Evolutionary conservation across 345 rosid species (phyloP).

Genomic region (Durio zibethinus): DNA sequence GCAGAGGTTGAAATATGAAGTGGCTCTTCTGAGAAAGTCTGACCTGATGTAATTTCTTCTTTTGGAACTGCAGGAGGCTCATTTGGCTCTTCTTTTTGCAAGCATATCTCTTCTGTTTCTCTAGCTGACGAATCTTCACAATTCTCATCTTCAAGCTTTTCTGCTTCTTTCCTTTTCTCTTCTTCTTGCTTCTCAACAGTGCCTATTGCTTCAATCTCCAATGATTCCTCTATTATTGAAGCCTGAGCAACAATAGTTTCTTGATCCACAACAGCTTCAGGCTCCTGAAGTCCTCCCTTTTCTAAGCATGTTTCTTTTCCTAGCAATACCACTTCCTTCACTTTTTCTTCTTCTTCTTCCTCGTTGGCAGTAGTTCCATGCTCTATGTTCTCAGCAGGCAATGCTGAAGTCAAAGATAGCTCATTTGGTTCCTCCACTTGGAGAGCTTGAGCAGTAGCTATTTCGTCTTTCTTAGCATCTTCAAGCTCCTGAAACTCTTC

Average conservation of each 20-base stretch:
- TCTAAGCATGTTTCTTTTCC: not conserved
- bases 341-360: not conserved
- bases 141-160: conserved; percentile 26
- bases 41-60: conserved; percentile 9
- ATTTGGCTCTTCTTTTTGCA: conserved; percentile 18
- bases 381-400: not conserved
- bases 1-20: conserved; percentile 13
- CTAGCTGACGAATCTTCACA: not conserved
- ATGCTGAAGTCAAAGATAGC: not conserved
- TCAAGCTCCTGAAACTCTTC: not conserved
- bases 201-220: conserved; percentile 7
- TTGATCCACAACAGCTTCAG: not conserved
- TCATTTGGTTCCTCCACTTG: conserved; percentile 3
- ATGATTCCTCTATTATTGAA: conserved; percentile 8
- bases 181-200: conserved; percentile 24
- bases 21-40: conserved; percentile 20
- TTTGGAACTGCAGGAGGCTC: not conserved
- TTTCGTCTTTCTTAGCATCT: conserved; percentile 8
- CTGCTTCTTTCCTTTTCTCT: conserved; percentile 22
- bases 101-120: conserved; percentile 5
- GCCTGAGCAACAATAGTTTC: conserved; percentile 9
- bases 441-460: not conserved
- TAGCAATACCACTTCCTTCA: not conserved
- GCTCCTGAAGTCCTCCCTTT: not conserved
- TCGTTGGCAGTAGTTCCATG: not conserved